Base-by-base conservation (phyloP, 495 filamentous ascomycete species). In the Penicillium lividum region DNA sequence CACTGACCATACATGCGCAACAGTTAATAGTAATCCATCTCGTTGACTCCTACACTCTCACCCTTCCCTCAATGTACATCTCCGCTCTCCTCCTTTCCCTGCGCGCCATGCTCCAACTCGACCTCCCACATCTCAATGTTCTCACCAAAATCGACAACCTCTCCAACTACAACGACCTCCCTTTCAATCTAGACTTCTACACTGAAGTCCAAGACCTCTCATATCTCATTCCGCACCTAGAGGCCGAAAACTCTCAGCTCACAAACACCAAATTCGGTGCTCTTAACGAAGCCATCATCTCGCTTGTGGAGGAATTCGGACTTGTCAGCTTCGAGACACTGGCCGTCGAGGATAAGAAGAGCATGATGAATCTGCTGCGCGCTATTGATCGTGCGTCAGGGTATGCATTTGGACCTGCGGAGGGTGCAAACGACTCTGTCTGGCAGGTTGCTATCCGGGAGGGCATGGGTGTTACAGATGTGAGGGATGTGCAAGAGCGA, bases 91-190 rank as follows among this genome's bases (percentile, higher is more conserved):
- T 98, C 53, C 88, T 98, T 34, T 91, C 90, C 38, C 85, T 98
- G 54, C 89, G 94, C 60, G 90, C 90, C 63, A 98, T 98, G 94
- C 85, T 98, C 31, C 93, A 97, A 76, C 91, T 98, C 78, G 93
- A 97, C 67, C 86, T 98, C 31, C 91, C 94, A 13, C 91, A 96
- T 66, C 80, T 98, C 54, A 98, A 98, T 70, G 90, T 98, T 56
- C 82, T 98, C 27, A 97, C 92, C 18, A 98, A 98, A 75, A 96
- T 98, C 72, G 94, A 98, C 75, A 95, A 94, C 60, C 77, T 98
- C 31, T 76, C 81, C 10, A 81, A 83, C 62, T 97, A 96, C 67
- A 82, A 87, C 43, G 83, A 87, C 8, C 84, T 98, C 0, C 90
- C 92, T 0, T 97, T 98, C 79, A 93, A 93, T 63, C 83, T 98